Evolutionary conservation across 176 grass and related monocot species (phyloP).

Genomic region (Triticum urartu): DNA sequence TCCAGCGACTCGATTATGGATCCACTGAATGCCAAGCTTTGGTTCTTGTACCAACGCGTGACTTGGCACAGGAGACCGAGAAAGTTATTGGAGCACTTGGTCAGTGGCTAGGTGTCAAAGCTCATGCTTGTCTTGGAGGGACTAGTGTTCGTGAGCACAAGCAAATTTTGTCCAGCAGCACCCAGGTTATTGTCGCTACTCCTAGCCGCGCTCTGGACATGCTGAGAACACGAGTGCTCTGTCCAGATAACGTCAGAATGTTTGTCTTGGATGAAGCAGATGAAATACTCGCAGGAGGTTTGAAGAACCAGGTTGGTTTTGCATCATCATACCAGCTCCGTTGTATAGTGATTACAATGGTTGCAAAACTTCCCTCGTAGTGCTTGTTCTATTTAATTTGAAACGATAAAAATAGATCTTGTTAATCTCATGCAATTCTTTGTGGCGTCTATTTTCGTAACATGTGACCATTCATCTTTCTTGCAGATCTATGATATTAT

Average conservation of each 20-base stretch:
- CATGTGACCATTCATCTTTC: neutral
- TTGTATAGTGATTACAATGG: neutral
- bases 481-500: slow-evolving; percentile 61
- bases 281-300: slow-evolving; percentile 65
- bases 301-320: slow-evolving; percentile 68
- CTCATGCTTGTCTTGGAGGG: slow-evolving; percentile 62
- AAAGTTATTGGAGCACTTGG: slow-evolving; percentile 70
- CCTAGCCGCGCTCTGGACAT: slow-evolving; percentile 56
- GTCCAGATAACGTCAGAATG: slow-evolving; percentile 63
- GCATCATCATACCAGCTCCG: neutral
- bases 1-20: slow-evolving; percentile 67
- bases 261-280: slow-evolving; percentile 77
- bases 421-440: neutral
- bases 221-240: slow-evolving; percentile 39
- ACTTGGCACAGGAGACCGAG: slow-evolving; percentile 51
- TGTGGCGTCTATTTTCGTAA: neutral
- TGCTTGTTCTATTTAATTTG: neutral
- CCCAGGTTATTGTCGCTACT: slow-evolving; percentile 58
- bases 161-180: slow-evolving; percentile 38
- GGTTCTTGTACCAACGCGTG: slow-evolving; percentile 61
- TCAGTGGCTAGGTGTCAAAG: slow-evolving; percentile 61
- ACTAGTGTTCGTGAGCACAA: slow-evolving; percentile 38
- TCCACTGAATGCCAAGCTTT: slow-evolving; percentile 68
- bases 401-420: neutral
- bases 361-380: neutral